Base-by-base conservation (phyloP, 2,329 filamentous ascomycete species). In the Exserohilum rostratum region DNA sequence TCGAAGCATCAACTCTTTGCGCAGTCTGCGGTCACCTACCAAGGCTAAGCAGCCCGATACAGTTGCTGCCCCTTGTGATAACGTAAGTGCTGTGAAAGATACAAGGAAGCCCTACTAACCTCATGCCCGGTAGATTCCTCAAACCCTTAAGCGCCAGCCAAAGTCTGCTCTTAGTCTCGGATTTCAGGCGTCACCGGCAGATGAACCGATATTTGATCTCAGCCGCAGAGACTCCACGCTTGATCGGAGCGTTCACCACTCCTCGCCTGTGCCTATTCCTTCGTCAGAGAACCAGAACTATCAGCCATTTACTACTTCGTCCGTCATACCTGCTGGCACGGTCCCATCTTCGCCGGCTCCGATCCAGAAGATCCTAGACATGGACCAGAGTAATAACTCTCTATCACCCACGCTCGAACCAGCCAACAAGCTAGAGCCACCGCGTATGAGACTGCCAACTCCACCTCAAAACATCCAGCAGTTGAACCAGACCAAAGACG, bases 201-300 rank as follows among this genome's bases (percentile, higher is more conserved):
- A 62, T 39, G 53, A 58, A 31, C 66, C 64, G 2, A 65, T 71
- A 48, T 68, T 74, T 42, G 65, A 69, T 25, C 38, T 60, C 3
- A 49, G 42, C 11, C 54, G 57, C 39, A 60, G 45, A 33, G 29
- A 38, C 7, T 62, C 65, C 2, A 34, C 39, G 10, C 66, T 65
- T n/a, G 66, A 57, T 33, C 7, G 56, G n/a, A 31, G 57, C 6
- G 60, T 70, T 2, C 58, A 62, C 20, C 68, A 58, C 42, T 71
- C 71, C 18, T 72, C 69, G 7, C 69, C 70, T 5, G 56, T 73
- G n/a, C 47, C 62, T 30, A 62, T 72, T 30, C 69, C 67, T n/a
- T 37, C 39, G 12, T 46, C 59, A 56, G 60, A 25, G 47, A 62
- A 46, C 27, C 40, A 27, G 37, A 31, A 12, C 7, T 37, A 17